Conservation (phyloP, 1,284 basidiomycete genomes). For the Ustilago loliicola region DNA sequence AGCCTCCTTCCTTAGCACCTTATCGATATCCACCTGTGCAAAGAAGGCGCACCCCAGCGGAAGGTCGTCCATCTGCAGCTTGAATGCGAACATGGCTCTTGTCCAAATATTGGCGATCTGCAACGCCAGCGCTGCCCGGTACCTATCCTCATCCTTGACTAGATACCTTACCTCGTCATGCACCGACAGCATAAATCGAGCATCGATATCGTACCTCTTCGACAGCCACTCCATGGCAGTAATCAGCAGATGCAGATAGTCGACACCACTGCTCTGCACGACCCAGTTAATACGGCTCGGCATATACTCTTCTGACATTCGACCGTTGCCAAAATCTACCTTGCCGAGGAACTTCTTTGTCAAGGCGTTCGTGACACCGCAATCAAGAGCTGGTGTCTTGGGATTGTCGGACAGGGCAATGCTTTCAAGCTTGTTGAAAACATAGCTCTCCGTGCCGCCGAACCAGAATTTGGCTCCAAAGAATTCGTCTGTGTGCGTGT, state of each 20-base stretch:
- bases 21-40: constrained; percentile 94
- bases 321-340: constrained; percentile 69
- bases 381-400: constrained; percentile 91
- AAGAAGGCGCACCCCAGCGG: constrained; percentile 92
- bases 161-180: constrained; percentile 98
- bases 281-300: constrained; percentile 99
- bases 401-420: constrained; percentile 90
- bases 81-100: constrained; percentile 88
- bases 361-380: constrained; percentile 91
- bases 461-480: constrained; percentile 86
- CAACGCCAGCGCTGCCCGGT: constrained; percentile 89
- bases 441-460: constrained; percentile 93
- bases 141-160: constrained; percentile 86
- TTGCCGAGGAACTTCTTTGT: constrained; percentile 86
- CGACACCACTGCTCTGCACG: constrained; percentile 97
- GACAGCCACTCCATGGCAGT: constrained; percentile 94
- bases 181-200: constrained; percentile 94
- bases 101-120: constrained; percentile 98
- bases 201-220: constrained; percentile 84
- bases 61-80: constrained; percentile 93
- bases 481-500: constrained; percentile 54
- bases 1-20: constrained; percentile 92
- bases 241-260: constrained; percentile 96
- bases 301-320: constrained; percentile 87
- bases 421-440: constrained; percentile 99